Conservation (phyloP, 208 protist species). For the Trypanosoma rangeli region DNA sequence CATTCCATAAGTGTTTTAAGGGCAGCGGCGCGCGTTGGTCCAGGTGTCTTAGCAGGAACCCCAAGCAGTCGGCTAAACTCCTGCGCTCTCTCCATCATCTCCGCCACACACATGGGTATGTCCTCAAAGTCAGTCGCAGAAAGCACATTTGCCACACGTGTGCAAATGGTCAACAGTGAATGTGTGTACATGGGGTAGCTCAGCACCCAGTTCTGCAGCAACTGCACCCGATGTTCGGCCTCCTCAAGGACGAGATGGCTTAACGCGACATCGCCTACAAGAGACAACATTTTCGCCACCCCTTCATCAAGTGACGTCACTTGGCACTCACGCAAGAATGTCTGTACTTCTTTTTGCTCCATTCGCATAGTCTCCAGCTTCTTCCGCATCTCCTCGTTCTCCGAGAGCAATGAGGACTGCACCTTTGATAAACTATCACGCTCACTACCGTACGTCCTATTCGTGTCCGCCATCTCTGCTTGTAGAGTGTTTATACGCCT, state of each 20-base stretch:
- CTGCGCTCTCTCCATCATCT: slow-evolving; percentile 5
- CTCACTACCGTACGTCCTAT: slow-evolving; percentile 12
- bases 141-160: slow-evolving; percentile 15
- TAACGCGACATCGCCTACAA: not conserved
- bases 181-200: not conserved
- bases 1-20: slow-evolving; percentile 9
- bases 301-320: slow-evolving; percentile 7
- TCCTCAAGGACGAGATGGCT: slow-evolving; percentile 10
- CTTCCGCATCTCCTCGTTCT: slow-evolving; percentile 16
- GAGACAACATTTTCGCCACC: not conserved
- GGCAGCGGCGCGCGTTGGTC: slow-evolving; percentile 15
- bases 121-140: slow-evolving; percentile 12
- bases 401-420: slow-evolving; percentile 8
- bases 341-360: slow-evolving; percentile 17
- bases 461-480: slow-evolving; percentile 10
- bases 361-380: slow-evolving; percentile 8
- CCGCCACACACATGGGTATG: slow-evolving; percentile 9
- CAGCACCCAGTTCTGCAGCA: slow-evolving; percentile 11
- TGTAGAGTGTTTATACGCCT: slow-evolving; percentile 7
- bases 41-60: slow-evolving; percentile 9
- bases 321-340: slow-evolving; percentile 12
- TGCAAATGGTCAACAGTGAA: slow-evolving; percentile 3
- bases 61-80: slow-evolving; percentile 16
- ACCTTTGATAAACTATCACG: slow-evolving; percentile 13
- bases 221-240: slow-evolving; percentile 5